These are phyloP conservation scores for Lasiodiplodia citricola DNA, from an alignment of 2,329 filamentous ascomycete species.

Conservation along the genomic window DNA sequence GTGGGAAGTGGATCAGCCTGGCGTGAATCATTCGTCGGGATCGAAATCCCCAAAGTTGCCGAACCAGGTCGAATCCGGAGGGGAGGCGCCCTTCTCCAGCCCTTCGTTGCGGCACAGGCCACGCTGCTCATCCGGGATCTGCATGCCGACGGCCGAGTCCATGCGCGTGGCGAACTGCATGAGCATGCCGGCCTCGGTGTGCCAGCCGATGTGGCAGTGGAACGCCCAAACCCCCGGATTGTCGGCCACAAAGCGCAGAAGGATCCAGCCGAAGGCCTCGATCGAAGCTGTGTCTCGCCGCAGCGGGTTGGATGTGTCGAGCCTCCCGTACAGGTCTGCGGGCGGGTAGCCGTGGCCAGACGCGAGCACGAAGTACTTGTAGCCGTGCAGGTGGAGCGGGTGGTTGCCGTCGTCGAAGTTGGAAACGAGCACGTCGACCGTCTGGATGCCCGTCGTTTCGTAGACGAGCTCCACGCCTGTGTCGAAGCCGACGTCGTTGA, in stretches of 20 bases:
- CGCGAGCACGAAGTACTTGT: conserved; percentile 70
- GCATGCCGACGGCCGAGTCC: conserved; percentile 46
- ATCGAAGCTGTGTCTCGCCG: conserved; percentile 72
- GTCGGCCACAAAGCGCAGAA: conserved; percentile 64
- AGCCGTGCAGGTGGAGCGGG: conserved; percentile 59
- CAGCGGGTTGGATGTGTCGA: conserved; percentile 51
- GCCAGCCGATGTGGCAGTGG: conserved; percentile 79
- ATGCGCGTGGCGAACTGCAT: conserved; percentile 64
- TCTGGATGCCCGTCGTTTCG: conserved; percentile 43
- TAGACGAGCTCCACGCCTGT: conserved; percentile 39
- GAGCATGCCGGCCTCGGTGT: conserved; percentile 43
- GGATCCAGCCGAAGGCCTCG: conserved; percentile 68
- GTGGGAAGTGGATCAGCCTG: conserved; percentile 20
- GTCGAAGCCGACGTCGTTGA: conserved; percentile 39
- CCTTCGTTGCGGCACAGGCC: conserved; percentile 55
- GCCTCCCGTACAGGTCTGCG: conserved; percentile 36
- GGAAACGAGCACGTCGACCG: conserved; percentile 44
- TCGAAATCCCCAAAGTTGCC: conserved; percentile 33
- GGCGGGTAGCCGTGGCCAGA: conserved; percentile 36
- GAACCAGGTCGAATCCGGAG: conserved; percentile 56
- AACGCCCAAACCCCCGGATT: conserved; percentile 67
- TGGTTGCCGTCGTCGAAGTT: conserved; percentile 47
- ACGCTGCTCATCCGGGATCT: conserved; percentile 53
- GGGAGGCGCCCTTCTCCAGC: conserved; percentile 55
- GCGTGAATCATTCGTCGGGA: not conserved